Percentiles rank a stretch among this genome's conserved stretches.
phyloP scores from a whole-genome alignment of 768 basidiomycete genomes.

The Tricholoma flavovirens region DNA sequence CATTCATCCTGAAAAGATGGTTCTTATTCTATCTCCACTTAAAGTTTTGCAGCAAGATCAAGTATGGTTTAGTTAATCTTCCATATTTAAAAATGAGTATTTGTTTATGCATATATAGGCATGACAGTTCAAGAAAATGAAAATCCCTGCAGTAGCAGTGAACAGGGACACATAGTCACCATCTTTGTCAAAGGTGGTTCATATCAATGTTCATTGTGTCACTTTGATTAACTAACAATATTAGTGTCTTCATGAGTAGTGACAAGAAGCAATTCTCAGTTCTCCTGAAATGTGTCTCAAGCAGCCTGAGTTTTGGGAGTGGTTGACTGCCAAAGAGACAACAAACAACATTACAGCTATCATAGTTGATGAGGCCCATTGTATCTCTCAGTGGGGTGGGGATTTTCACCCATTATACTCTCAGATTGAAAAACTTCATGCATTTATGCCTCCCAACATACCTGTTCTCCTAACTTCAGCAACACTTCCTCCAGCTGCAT shows the following conservation, averaged over 20 bases:
- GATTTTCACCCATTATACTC: background rate
- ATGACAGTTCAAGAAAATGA: background rate
- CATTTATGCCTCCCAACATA: background rate
- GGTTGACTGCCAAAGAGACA: background rate
- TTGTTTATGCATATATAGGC: background rate
- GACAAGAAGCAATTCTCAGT: background rate
- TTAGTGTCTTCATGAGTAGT: background rate
- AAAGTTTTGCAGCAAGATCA: background rate
- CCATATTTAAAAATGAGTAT: too few relatives aligned
- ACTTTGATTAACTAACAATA: background rate
- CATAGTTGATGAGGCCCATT: too few relatives aligned
- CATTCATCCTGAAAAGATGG: slow-evolving; percentile 10
- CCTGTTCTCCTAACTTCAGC: background rate
- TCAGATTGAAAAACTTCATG: background rate
- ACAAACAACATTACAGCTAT: background rate
- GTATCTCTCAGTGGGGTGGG: background rate
- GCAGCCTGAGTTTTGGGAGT: background rate
- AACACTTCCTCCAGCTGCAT: too few relatives aligned
- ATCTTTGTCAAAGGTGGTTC: background rate
- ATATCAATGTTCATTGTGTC: too few relatives aligned
- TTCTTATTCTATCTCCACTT: background rate
- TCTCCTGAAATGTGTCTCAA: background rate
- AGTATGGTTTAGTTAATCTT: background rate
- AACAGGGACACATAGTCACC: background rate
- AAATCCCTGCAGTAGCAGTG: background rate